Evolutionary conservation across 2,329 filamentous ascomycete species (phyloP), one percentile per base, ranked within the genome.

Genomic region (Alternaria hordeiaustralica): DNA sequence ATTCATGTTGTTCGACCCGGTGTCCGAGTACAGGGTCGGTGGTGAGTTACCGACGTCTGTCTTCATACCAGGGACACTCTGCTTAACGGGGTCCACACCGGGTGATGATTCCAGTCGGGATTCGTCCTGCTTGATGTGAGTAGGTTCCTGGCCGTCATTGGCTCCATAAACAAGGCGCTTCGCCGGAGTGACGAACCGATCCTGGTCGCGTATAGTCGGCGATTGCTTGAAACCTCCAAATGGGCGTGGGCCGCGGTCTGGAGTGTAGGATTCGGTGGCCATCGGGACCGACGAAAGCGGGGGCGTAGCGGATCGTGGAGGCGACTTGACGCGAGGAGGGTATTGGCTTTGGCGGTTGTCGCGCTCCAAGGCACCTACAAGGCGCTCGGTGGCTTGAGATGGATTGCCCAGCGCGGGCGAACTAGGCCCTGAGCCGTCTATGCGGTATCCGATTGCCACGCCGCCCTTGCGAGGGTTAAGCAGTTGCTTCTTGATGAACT

Each of bases 401-500:
- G 91, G 68, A 36, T 71, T 61, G 57, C 71, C 69, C 6, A 90
- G 77, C 25, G 78, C 82, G n/a, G 86, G 85, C 25, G 90, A 93
- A n/a, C 88, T 91, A 11, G 90, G 90, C 7, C 88, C 89, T 9
- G 89, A 92, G 25, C 89, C 91, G 61, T 89, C 89, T 64, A 75
- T 67, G 60, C 70, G 78, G 46, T 69, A 68, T 20, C 70, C 72
- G 51, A 75, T 68, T 25, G 69, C 62, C 28, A 73, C 73, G 45
- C 73, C 72, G 55, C 72, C 77, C 72, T 78, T 83, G 74, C 83
- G 79, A 49, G 81, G 81, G 49, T 74, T 76, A n/a, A 79, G 81
- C 70, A 85, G 80, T 54, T 83, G 82, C 71, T 91, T 92, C 77
- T 92, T 92, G 63, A 93, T 87, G 84, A 97, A 97, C 57, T 97